Conservation (phyloP, 2,329 filamentous ascomycete species). For the Graphiopsis chlorocephala region DNA sequence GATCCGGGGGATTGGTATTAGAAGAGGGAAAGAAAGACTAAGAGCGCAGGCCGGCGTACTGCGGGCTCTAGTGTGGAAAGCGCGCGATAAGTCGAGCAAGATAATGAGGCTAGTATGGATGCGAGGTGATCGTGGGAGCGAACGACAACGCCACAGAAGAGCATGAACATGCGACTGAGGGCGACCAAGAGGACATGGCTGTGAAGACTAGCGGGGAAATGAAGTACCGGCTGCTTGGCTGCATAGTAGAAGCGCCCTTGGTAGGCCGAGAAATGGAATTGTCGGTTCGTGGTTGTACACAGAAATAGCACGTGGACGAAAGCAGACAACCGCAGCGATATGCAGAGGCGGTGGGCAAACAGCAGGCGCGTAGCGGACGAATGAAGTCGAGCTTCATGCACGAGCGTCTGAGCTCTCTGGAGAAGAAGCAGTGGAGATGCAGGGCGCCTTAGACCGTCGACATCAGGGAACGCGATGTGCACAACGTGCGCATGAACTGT, state of each 20-base stretch:
- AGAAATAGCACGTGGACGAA: background rate
- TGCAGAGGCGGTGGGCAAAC: constrained; percentile 16
- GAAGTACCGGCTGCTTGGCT: constrained; percentile 15
- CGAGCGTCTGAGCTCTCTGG: background rate
- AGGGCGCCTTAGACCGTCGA: background rate
- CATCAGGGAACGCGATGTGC: background rate
- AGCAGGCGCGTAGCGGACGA: constrained; percentile 12
- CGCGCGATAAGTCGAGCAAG: background rate
- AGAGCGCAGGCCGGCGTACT: constrained; percentile 10
- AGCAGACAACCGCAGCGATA: background rate
- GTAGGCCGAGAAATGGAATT: constrained; percentile 8
- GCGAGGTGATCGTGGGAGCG: constrained; percentile 8
- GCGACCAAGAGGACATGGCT: constrained; percentile 17
- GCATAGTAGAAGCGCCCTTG: constrained; percentile 17
- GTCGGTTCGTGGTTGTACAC: background rate
- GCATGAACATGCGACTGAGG: constrained; percentile 16
- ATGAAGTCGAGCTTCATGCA: constrained; percentile 13
- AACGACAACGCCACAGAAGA: constrained; percentile 9
- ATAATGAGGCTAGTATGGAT: constrained; percentile 13
- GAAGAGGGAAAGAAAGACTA: constrained; percentile 15
- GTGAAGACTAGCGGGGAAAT: constrained; percentile 9
- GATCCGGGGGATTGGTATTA: constrained; percentile 12
- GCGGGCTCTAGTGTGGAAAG: constrained; percentile 5
- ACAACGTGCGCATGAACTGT: background rate
- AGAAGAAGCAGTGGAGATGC: background rate